A percentile compares a stretch with the other conserved stretches of the same genome.
These are phyloP conservation scores for Yueomyces sinensis DNA, from an alignment of 805 yeast species.

Conservation along the genomic window DNA sequence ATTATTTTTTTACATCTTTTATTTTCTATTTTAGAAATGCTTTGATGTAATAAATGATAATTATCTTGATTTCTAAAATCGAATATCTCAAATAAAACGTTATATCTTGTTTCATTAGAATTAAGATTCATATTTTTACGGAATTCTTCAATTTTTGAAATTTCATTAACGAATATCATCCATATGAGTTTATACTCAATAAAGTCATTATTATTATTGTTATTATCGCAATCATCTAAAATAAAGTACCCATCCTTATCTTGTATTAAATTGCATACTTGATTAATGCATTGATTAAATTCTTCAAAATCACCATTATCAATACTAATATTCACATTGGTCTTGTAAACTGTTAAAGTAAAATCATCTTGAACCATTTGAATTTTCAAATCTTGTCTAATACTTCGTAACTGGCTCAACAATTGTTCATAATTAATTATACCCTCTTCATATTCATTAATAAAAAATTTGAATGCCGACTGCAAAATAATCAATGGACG, in stretches of 20 bases:
- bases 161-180: background rate
- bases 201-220: background rate
- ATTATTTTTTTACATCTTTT: background rate
- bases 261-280: too few relatives aligned
- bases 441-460: conserved; percentile 36
- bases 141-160: too few relatives aligned
- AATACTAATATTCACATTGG: conserved; percentile 77
- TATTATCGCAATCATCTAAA: too few relatives aligned
- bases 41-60: background rate
- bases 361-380: conserved; percentile 74
- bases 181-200: background rate
- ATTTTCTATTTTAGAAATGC: background rate
- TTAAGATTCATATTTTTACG: too few relatives aligned
- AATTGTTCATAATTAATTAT: conserved; percentile 56
- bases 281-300: conserved; percentile 69
- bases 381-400: conserved; percentile 87
- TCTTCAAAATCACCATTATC: conserved; percentile 81
- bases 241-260: too few relatives aligned
- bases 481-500: conserved; percentile 57
- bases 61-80: too few relatives aligned
- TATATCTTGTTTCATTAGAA: too few relatives aligned
- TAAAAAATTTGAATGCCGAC: conserved; percentile 41
- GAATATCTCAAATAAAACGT: too few relatives aligned
- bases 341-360: conserved; percentile 67
- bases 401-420: conserved; percentile 81